These are phyloP conservation scores for Silene uniflora DNA, from an alignment of 148 eudicot genomes.

Conservation along the genomic window DNA sequence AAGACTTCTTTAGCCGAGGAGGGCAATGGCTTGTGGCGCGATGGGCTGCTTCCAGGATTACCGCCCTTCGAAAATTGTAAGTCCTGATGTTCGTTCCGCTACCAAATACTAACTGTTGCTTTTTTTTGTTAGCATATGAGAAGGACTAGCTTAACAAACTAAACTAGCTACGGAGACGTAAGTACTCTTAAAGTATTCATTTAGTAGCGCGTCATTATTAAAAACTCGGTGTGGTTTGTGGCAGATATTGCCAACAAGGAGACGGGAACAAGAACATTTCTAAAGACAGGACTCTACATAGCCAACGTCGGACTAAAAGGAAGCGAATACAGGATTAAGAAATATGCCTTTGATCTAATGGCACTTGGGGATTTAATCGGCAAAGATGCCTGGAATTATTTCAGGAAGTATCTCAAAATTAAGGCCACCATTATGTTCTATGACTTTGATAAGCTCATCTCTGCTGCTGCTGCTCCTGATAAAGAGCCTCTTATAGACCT, in stretches of 20 bases:
- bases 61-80: constrained; percentile 55
- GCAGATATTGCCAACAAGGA: constrained; percentile 71
- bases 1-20: constrained; percentile 48
- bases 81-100: constrained; percentile 6
- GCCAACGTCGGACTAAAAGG: constrained; percentile 64
- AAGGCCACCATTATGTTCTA: constrained; percentile 79
- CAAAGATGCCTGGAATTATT: constrained; percentile 64
- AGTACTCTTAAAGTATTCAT: too few species aligned
- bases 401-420: constrained; percentile 53
- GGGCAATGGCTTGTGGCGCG: constrained; percentile 44
- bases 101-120: not conserved
- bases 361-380: constrained; percentile 75
- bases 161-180: too few species aligned
- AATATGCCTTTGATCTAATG: constrained; percentile 74
- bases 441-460: constrained; percentile 74
- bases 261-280: constrained; percentile 77
- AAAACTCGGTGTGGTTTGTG: constrained; percentile 1
- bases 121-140: too few species aligned
- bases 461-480: constrained; percentile 54
- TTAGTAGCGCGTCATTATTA: not conserved
- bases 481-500: constrained; percentile 65
- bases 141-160: too few species aligned
- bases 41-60: constrained; percentile 45
- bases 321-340: constrained; percentile 49
- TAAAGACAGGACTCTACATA: constrained; percentile 56